phyloP scores from a whole-genome alignment of 371 early-diverging fungal genomes.

The Mortierella sp. region DNA sequence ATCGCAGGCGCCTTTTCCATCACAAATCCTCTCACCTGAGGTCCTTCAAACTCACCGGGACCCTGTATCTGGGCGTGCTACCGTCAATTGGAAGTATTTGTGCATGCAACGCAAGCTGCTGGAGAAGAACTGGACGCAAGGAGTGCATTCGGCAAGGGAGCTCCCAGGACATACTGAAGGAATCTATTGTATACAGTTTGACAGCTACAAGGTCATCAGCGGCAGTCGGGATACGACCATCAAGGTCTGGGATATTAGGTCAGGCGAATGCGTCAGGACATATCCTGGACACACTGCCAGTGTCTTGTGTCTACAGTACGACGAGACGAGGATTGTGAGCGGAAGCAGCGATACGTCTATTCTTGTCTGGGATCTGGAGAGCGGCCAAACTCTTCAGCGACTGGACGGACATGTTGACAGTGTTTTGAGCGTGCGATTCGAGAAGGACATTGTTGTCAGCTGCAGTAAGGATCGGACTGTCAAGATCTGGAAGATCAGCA shows the following conservation, averaged over 20 bases:
- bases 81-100: slow-evolving; percentile 77
- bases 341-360: slow-evolving; percentile 88
- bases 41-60: slow-evolving; percentile 47
- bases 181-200: slow-evolving; percentile 93
- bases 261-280: slow-evolving; percentile 68
- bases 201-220: slow-evolving; percentile 75
- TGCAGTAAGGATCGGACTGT: slow-evolving; percentile 92
- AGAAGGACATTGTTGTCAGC: slow-evolving; percentile 75
- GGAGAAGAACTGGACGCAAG: slow-evolving; percentile 78
- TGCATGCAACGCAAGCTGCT: slow-evolving; percentile 72
- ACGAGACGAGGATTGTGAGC: slow-evolving; percentile 80
- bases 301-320: slow-evolving; percentile 87
- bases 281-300: slow-evolving; percentile 84
- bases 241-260: slow-evolving; percentile 85
- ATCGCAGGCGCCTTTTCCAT: slow-evolving; percentile 31
- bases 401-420: slow-evolving; percentile 75
- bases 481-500: slow-evolving; percentile 80
- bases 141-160: slow-evolving; percentile 66
- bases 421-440: slow-evolving; percentile 79
- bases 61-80: slow-evolving; percentile 41
- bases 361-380: slow-evolving; percentile 83
- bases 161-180: slow-evolving; percentile 91
- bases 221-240: slow-evolving; percentile 90
- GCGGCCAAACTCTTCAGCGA: slow-evolving; percentile 71
- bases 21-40: slow-evolving; percentile 24